Conservation (phyloP, 225 moss, liverwort and hornwort species). For the Pleurozium schreberi region DNA sequence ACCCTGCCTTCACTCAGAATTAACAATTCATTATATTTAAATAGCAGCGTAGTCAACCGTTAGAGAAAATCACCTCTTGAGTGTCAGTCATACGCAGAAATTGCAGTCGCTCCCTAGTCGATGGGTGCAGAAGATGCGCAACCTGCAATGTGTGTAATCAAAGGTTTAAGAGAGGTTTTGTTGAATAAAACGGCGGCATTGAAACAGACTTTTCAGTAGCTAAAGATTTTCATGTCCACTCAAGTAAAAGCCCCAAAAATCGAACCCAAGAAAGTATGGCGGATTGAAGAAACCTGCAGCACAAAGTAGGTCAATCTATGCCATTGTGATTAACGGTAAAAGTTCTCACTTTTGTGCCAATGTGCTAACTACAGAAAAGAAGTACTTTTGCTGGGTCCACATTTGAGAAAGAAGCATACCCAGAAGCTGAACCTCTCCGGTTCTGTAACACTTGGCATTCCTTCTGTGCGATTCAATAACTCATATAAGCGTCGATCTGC, state of each 20-base stretch:
- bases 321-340: background rate
- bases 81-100: conserved; percentile 63
- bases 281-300: background rate
- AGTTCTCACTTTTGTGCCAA: background rate
- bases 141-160: conserved; percentile 35
- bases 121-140: conserved; percentile 45
- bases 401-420: conserved; percentile 28
- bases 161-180: background rate
- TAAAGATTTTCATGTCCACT: background rate
- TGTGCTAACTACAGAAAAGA: background rate
- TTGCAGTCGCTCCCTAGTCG: conserved; percentile 39
- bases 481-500: conserved; percentile 51
- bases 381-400: background rate
- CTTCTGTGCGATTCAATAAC: conserved; percentile 36
- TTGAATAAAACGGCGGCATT: background rate
- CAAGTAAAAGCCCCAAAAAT: background rate
- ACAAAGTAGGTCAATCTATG: background rate
- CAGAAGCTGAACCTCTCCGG: conserved; percentile 88
- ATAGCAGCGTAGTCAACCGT: background rate
- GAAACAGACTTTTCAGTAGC: background rate
- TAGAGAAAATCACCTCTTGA: conserved; percentile 32
- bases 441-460: conserved; percentile 52
- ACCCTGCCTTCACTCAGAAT: background rate
- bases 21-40: background rate
- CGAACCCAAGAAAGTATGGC: background rate